Evolutionary conservation across 192 early-diverging fungal species (phyloP).

Genomic region (Kappamyces sp.): DNA sequence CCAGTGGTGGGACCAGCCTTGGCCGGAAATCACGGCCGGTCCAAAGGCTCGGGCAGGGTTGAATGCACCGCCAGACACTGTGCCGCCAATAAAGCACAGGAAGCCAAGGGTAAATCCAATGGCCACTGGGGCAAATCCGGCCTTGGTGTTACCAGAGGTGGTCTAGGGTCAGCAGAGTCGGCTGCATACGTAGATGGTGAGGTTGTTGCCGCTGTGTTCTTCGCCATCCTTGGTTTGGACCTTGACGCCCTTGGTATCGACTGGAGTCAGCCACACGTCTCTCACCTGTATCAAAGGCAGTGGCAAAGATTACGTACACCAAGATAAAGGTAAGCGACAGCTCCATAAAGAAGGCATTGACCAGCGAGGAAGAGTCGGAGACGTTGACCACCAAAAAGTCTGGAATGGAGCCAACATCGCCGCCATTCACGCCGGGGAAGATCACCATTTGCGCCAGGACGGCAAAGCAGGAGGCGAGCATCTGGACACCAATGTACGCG

Average conservation of each 20-base stretch:
- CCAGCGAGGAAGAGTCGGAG: constrained; percentile 25
- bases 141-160: constrained; percentile 58
- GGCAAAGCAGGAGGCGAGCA: constrained; percentile 43
- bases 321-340: constrained; percentile 50
- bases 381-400: constrained; percentile 39
- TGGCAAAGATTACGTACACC: constrained; percentile 61
- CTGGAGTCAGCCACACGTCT: constrained; percentile 11
- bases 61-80: constrained; percentile 54
- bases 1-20: constrained; percentile 50
- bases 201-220: constrained; percentile 34
- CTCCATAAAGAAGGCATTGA: constrained; percentile 57
- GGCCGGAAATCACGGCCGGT: constrained; percentile 44
- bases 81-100: constrained; percentile 47
- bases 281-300: constrained; percentile 56
- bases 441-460: constrained; percentile 43
- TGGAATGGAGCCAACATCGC: constrained; percentile 28
- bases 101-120: constrained; percentile 58
- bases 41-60: constrained; percentile 59
- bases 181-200: constrained; percentile 54
- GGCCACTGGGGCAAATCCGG: constrained; percentile 56
- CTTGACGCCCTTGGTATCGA: constrained; percentile 48
- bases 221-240: constrained; percentile 29
- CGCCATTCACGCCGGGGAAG: constrained; percentile 40
- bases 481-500: constrained; percentile 49
- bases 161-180: constrained; percentile 26